Evolutionary conservation across 2,329 filamentous ascomycete species (phyloP), one percentile per base, ranked within the genome.

Genomic region (Zymoseptoria ardabiliae): DNA sequence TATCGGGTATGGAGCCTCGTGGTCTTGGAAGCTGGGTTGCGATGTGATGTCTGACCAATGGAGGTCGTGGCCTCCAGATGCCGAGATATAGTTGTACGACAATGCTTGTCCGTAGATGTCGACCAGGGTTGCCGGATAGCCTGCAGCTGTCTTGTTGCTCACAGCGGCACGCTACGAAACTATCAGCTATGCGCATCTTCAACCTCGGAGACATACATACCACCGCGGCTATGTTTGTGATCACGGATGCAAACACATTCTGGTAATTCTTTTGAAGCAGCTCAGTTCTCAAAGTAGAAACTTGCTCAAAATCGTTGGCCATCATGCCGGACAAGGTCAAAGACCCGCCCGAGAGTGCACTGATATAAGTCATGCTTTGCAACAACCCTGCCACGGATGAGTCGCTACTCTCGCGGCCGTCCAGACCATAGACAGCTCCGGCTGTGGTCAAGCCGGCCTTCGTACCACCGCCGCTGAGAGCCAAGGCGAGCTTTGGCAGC

Each of bases 381-480:
- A 63, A 53, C 13, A 63, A 50, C 25, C 61, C 61, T 20, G 54
- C 56, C 8, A 61, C 41, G 2, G 53, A 23, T 28, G 60, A 59
- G 17, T 58, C 25, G 22, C 41, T 61, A 23, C 13, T 48, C 19
- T 63, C 61, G 11, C 61, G 61, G 3, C 50, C 50, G 41, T 63
- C 61, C 4, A 63, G 53, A 35, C 53, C 61, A 45, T 58, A 60
- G 41, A 63, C 55, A 48, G 58, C 58, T 5, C 61, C 61, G 0
- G 61, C 61, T 22, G 58, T 61, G 13, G 58, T 63, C 58, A 63
- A 49, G 19, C 61, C 61, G 9, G 61, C 61, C 19, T 63, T 63
- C 3, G 58, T 50, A n/a, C 61, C 61, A 50, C 61, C 61, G 45
- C 61, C 61, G 41, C 55, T 58, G 30, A 63, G 55, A 7, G 58